Base-by-base conservation (phyloP, 192 early-diverging fungal genomes). In the Coemansia sp. region DNA sequence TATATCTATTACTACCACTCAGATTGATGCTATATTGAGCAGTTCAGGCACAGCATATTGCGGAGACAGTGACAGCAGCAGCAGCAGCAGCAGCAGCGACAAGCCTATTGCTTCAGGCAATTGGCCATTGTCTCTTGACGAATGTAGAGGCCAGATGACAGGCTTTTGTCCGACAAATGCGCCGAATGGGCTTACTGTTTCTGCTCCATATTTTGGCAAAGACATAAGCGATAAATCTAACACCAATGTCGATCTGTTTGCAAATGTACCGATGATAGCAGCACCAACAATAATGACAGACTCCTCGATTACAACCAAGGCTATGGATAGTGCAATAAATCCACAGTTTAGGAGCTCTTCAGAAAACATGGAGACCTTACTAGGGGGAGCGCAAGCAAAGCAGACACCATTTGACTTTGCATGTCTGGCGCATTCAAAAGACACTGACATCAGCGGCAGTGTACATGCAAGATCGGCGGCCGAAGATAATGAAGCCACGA, bases 261-360 rank as follows among this genome's bases (percentile, higher is more conserved):
- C 55, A 7, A 9, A 27, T n/a, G 19, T 32, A 10, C 76, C 63
- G 36, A 22, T 31, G 42, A 66, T 73, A 30, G 64, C 71, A 7
- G 59, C 50, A 3, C 71, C 68, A 11, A 46, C 71, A 19, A 63
- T 79, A 1, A 31, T 66, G 24, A 79, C 76, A 42, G 66, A 73
- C 54, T 59, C 42, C 4, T 79, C 71, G 0, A 59, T 73, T 32
- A 79, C 76, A 9, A 73, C 76, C 7, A 79, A 74, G 61, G 77
- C 77, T 21, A 68, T 74, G 77, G 70, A 63, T 57, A 68, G 71
- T 6, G 67, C 50, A 20, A 79, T 79, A 23, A 57, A 74, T 50
- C 9, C 63, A 23, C 21, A 51, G 25, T 36, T 24, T 20, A 58
- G 33, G 8, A 11, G 59, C 23, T 20, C 30, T 17, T 25, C 51